These are phyloP conservation scores for Daldinia caldariorum DNA, from an alignment of 495 filamentous ascomycete genomes.

Conservation along the genomic window DNA sequence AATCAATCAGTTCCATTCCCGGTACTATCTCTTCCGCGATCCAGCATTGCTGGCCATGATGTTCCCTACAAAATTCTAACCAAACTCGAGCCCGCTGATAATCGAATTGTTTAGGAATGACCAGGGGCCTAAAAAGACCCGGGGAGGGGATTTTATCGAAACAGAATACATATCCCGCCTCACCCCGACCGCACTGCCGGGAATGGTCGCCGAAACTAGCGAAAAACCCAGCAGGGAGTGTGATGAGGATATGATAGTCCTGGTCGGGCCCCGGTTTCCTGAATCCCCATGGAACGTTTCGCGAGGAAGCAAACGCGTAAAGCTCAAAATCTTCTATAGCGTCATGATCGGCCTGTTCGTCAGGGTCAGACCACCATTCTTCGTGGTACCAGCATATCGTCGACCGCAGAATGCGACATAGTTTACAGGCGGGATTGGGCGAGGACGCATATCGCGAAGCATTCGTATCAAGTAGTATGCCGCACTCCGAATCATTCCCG, in stretches of 20 bases:
- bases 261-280: neutral
- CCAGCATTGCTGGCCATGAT: neutral
- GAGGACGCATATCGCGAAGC: neutral
- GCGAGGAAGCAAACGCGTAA: neutral
- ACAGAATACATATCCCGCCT: neutral
- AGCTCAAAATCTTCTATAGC: neutral
- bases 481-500: neutral
- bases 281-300: constrained; percentile 1
- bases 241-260: constrained; percentile 1
- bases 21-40: neutral
- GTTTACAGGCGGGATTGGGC: neutral
- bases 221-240: neutral
- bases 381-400: neutral
- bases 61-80: neutral
- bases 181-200: neutral
- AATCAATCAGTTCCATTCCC: neutral
- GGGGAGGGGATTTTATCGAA: neutral
- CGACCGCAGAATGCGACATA: neutral
- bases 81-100: neutral
- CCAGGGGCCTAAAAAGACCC: neutral
- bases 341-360: neutral
- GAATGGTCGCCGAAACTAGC: neutral
- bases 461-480: neutral
- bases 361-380: neutral
- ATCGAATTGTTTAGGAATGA: neutral